These are phyloP conservation scores for Centella asiatica DNA, from an alignment of 129 eudicot species.

Conservation along the genomic window DNA sequence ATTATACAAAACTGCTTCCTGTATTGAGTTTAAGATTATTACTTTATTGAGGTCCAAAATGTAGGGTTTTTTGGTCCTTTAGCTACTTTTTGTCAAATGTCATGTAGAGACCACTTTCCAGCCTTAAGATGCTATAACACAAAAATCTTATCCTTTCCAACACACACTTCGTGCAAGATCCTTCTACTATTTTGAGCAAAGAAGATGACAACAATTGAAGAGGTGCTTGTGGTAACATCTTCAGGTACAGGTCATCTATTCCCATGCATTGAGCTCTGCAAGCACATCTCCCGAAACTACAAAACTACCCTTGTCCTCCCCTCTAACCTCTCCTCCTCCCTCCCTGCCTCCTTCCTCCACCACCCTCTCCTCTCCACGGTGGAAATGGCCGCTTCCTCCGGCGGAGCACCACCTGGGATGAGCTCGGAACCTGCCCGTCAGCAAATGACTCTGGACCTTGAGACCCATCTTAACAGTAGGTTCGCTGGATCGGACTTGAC, in stretches of 20 bases:
- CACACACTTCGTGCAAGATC: too few relatives aligned
- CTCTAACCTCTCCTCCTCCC: constrained; percentile 17
- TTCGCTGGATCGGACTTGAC: background rate
- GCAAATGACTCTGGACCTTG: background rate
- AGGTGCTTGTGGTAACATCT: constrained; percentile 12
- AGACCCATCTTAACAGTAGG: background rate
- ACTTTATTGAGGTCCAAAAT: too few relatives aligned
- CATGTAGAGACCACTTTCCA: too few relatives aligned
- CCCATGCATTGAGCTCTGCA: constrained; percentile 15
- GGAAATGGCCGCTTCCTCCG: background rate
- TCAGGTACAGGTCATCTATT: constrained; percentile 14
- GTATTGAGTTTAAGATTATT: too few relatives aligned
- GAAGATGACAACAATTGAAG: background rate
- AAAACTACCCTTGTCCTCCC: constrained; percentile 13
- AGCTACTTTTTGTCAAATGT: too few relatives aligned
- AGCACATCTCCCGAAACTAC: constrained; percentile 8
- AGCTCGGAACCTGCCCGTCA: background rate
- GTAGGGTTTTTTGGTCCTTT: too few relatives aligned
- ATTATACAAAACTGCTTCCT: too few relatives aligned
- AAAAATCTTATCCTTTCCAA: too few relatives aligned
- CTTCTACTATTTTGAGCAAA: background rate
- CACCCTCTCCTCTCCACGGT: constrained; percentile 4
- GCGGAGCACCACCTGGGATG: background rate
- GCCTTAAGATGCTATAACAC: too few relatives aligned
- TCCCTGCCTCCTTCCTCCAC: constrained; percentile 15